phyloP scores from a whole-genome alignment of 73 alveolate species.

The Paramecium caudatum region DNA sequence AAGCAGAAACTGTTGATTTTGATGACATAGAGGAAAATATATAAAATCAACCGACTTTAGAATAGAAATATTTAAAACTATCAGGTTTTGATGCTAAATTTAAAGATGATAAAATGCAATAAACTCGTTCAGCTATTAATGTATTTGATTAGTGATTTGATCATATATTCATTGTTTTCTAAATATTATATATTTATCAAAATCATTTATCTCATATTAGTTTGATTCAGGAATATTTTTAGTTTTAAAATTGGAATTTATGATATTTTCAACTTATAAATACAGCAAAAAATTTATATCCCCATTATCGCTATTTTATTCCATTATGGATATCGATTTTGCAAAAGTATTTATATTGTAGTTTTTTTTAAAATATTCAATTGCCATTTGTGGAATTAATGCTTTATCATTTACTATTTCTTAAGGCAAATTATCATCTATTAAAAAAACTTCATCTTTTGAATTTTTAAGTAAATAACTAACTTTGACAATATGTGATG shows the following conservation, averaged over 20 bases:
- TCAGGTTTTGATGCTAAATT: constrained; percentile 24
- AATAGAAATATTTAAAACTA: constrained; percentile 9
- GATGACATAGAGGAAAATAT: constrained; percentile 56
- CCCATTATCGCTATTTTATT: neutral
- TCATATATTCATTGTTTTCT: neutral
- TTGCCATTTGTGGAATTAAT: neutral
- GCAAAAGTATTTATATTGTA: neutral
- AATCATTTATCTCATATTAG: neutral
- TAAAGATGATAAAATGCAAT: constrained; percentile 20
- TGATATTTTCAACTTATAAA: too few species aligned
- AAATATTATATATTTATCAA: constrained; percentile 19
- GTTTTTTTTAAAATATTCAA: neutral
- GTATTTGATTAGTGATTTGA: constrained; percentile 6
- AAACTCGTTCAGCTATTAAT: constrained; percentile 35
- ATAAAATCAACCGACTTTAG: constrained; percentile 8
- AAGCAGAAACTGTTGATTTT: constrained; percentile 21
- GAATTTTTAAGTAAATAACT: constrained; percentile 58
- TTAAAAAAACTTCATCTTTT: neutral
- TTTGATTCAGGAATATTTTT: neutral
- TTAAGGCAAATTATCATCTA: constrained; percentile 5
- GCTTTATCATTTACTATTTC: constrained; percentile 3
- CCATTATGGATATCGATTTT: neutral
- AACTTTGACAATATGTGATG: constrained; percentile 69
- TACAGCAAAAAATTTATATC: too few species aligned
- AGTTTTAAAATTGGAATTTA: neutral